Percentiles rank a stretch among this genome's conserved stretches.
These are phyloP conservation scores for Pseudocercospora cruenta DNA, from an alignment of 2,329 filamentous ascomycete genomes.

Conservation along the genomic window DNA sequence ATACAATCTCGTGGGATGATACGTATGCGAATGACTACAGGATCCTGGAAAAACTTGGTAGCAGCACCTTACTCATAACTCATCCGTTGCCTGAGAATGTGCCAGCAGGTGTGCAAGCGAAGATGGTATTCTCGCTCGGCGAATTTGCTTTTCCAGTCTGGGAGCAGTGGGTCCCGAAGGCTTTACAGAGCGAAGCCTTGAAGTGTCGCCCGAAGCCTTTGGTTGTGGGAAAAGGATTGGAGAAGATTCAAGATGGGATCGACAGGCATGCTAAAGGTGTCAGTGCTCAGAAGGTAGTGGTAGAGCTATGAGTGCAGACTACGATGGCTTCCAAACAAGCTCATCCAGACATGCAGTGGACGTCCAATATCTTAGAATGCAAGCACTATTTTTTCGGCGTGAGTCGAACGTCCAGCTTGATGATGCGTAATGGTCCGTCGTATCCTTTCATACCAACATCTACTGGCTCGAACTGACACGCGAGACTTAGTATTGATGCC, in stretches of 20 bases:
- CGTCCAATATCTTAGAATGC: too few relatives aligned
- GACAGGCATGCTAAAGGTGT: constrained; percentile 9
- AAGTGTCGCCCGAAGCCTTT: constrained; percentile 9
- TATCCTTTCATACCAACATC: constrained; percentile 7
- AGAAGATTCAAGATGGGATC: constrained; percentile 5
- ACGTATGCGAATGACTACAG: constrained; percentile 8
- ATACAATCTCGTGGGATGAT: constrained; percentile 13
- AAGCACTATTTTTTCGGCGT: background rate
- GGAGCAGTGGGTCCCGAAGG: constrained; percentile 19
- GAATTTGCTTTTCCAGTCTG: constrained; percentile 16
- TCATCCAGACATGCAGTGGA: too few relatives aligned
- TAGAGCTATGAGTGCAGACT: constrained; percentile 4
- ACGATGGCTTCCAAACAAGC: background rate
- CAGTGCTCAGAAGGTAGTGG: constrained; percentile 19
- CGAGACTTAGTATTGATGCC: background rate
- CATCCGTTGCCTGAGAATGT: constrained; percentile 8
- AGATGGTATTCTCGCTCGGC: constrained; percentile 8
- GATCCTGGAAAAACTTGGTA: constrained; percentile 11
- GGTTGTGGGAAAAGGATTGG: constrained; percentile 8
- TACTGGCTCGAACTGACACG: constrained; percentile 8
- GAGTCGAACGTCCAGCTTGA: background rate
- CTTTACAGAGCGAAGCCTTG: background rate
- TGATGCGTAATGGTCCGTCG: background rate
- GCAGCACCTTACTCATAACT: constrained; percentile 7
- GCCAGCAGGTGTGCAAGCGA: constrained; percentile 7